Conservation (phyloP, 176 grass and related monocot species). For the Lolium perenne region DNA sequence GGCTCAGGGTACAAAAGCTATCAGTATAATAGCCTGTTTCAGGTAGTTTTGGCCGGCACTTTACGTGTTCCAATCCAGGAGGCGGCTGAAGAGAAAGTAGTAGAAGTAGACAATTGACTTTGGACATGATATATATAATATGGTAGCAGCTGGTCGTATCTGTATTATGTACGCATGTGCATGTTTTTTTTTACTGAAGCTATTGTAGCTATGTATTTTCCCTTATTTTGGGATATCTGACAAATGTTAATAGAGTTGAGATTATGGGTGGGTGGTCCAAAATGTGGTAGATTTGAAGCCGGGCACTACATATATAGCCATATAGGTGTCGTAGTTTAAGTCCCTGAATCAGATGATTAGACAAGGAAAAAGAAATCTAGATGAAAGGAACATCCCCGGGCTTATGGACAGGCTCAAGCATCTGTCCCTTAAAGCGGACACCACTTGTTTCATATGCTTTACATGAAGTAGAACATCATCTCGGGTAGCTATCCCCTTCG, state of each 20-base stretch:
- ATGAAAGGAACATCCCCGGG: slow-evolving; percentile 58
- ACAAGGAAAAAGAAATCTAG: slow-evolving; percentile 52
- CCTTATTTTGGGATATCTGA: background rate
- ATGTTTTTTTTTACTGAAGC: background rate
- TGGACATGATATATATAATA: slow-evolving; percentile 36
- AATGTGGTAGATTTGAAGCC: slow-evolving; percentile 7
- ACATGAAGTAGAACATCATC: slow-evolving; percentile 45
- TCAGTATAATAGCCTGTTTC: slow-evolving; percentile 56
- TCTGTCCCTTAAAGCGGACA: slow-evolving; percentile 63
- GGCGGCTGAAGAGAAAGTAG: slow-evolving; percentile 25
- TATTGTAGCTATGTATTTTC: background rate
- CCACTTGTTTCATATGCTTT: slow-evolving; percentile 54
- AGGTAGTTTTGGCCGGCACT: slow-evolving; percentile 45
- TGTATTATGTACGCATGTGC: background rate
- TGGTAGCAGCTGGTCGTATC: too few relatives aligned
- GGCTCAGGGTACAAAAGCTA: slow-evolving; percentile 58
- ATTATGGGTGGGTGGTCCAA: slow-evolving; percentile 21
- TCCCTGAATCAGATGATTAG: slow-evolving; percentile 44
- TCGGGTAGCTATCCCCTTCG: slow-evolving; percentile 22
- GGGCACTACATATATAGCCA: slow-evolving; percentile 39
- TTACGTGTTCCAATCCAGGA: slow-evolving; percentile 54
- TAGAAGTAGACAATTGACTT: slow-evolving; percentile 22
- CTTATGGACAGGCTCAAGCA: slow-evolving; percentile 48
- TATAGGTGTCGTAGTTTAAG: slow-evolving; percentile 41
- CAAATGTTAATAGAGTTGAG: slow-evolving; percentile 2